These are phyloP conservation scores for Ophiostoma angusticollis DNA, from an alignment of 2,329 filamentous ascomycete species.

Conservation along the genomic window DNA sequence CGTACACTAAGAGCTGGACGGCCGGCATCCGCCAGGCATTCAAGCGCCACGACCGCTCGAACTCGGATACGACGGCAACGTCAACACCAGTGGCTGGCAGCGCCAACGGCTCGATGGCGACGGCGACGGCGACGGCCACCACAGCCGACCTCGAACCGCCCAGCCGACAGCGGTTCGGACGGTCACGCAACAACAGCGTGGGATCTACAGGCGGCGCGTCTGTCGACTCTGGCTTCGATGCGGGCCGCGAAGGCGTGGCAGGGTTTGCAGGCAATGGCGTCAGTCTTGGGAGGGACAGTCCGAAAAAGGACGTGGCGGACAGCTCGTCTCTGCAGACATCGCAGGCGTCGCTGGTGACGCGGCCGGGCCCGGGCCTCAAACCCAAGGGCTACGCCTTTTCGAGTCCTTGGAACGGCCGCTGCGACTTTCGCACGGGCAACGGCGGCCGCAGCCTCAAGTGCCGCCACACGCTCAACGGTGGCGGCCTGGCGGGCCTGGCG, in stretches of 20 bases:
- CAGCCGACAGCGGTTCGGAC: not conserved
- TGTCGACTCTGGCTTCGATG: no score
- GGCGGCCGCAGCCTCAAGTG: conserved; percentile 64
- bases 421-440: conserved; percentile 70
- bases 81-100: no score
- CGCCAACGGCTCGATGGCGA: no score
- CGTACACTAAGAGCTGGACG: conserved; percentile 37
- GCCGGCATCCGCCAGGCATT: conserved; percentile 34
- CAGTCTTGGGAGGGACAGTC: no score
- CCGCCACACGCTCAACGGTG: conserved; percentile 53
- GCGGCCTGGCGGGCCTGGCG: conserved; percentile 3
- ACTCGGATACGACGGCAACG: not conserved
- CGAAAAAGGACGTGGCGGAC: no score
- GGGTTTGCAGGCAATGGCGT: no score
- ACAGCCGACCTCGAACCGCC: not conserved
- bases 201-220: not conserved
- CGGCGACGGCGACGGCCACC: no score
- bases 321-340: no score
- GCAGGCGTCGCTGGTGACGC: conserved; percentile 18
- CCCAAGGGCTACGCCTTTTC: conserved; percentile 62
- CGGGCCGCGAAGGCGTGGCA: no score
- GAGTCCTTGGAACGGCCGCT: conserved; percentile 78
- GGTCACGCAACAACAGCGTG: not conserved
- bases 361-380: conserved; percentile 34
- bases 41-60: conserved; percentile 15